Evolutionary conservation across 169 alveolate species (phyloP).

Genomic region (Eimeria sp.): DNA sequence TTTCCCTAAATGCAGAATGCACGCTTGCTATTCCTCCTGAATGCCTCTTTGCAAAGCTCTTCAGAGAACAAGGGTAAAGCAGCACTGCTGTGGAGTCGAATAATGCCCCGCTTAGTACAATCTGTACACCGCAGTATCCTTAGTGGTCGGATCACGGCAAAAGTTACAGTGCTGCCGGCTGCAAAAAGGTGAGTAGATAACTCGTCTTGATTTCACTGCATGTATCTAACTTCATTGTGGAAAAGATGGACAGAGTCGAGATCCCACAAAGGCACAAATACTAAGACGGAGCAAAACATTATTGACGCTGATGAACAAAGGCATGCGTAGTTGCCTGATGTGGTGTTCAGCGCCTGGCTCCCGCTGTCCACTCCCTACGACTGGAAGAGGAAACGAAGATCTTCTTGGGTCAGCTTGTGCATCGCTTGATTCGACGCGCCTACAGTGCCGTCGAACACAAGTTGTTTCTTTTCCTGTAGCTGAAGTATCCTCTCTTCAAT

Average conservation of each 20-base stretch:
- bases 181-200: background rate
- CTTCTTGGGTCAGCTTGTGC: slow-evolving; percentile 92
- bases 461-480: slow-evolving; percentile 95
- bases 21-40: background rate
- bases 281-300: background rate
- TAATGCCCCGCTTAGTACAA: background rate
- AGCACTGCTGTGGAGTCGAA: background rate
- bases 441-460: slow-evolving; percentile 95
- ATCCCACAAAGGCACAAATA: background rate
- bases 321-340: background rate
- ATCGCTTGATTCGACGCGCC: slow-evolving; percentile 91
- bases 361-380: background rate
- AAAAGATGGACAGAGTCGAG: background rate
- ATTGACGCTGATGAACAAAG: background rate
- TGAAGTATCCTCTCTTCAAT: slow-evolving; percentile 98
- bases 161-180: background rate
- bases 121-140: background rate
- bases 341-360: background rate
- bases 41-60: background rate
- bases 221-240: slow-evolving; percentile 22
- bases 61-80: background rate
- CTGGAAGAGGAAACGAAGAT: slow-evolving; percentile 92
- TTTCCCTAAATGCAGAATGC: background rate
- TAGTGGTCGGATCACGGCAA: background rate
- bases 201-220: background rate